Evolutionary conservation across 2,329 filamentous ascomycete species (phyloP), one percentile per base, ranked within the genome.

Genomic region (Coniochaeta pulveracea): DNA sequence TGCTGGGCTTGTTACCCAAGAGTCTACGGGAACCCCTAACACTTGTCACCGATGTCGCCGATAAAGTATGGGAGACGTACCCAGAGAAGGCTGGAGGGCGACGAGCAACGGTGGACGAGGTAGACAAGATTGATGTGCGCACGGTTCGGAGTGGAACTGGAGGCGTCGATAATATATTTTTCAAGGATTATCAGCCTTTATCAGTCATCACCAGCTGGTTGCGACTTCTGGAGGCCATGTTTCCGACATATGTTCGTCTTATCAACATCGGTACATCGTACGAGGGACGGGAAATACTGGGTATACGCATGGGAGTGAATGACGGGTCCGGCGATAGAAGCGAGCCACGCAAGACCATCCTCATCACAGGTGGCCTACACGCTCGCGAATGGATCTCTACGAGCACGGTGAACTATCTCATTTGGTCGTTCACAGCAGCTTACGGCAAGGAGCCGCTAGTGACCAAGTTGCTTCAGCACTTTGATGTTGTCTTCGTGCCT

Each of bases 321-420:
- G 41, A 34, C 6, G 27, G 2, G 61, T 17, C 39, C 18, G 29
- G 33, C 3, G 66, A 36, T 59, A 33, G 35, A 19, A 37, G 66
- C 1, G 37, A 23, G 2, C 35, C 38, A 7, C 42, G 41, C 22
- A 51, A 54, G 38, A 51, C 52, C 3, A 52, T 56, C 11, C 41
- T 47, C 33, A 64, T 98, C 14, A 78, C 78, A 4, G 91, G 85
- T 34, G 89, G 89, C 31, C 68, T 83, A n/a, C 91, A 96, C 55
- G 89, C 88, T 3, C 75, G 91, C 23, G 91, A 98, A 63, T 98
- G 91, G 91, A 93, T 98, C 43, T 85, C 85, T 29, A 86, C 81
- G 1, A 91, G 80, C 47, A 93, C 86, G 0, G 85, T 93, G 34
- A 93, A 81, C 47, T 96, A 93, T 47, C 63, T 94, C 19, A 85